Percentiles rank a stretch among this genome's conserved stretches.
phyloP scores from a whole-genome alignment of 163 green algal genomes.

The Volvox carteri region DNA sequence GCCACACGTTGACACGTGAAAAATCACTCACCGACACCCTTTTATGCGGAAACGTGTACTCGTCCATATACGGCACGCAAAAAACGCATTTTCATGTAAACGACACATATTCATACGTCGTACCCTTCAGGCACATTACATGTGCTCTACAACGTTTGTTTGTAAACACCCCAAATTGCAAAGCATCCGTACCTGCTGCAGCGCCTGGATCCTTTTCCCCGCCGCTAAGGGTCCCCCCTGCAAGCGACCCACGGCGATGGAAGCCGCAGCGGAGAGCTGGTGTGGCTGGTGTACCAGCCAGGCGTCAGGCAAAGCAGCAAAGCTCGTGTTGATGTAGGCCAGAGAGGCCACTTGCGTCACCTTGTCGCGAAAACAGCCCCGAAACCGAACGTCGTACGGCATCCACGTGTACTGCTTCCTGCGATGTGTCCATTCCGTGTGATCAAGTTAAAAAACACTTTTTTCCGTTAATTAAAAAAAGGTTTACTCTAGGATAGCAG shows the following conservation, averaged over 20 bases:
- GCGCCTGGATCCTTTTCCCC: background rate
- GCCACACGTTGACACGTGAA: too few species aligned
- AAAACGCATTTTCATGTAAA: background rate
- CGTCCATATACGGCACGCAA: background rate
- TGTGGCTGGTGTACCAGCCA: constrained; percentile 50
- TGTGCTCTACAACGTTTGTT: background rate
- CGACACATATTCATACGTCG: background rate
- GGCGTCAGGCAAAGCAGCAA: constrained; percentile 19
- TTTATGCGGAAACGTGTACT: too few species aligned
- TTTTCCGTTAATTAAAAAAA: too few species aligned
- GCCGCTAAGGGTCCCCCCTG: too few species aligned
- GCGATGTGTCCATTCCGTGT: too few species aligned
- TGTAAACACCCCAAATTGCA: background rate
- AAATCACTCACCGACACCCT: too few species aligned
- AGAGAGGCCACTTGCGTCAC: constrained; percentile 41
- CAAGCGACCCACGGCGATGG: background rate
- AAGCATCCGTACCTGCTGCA: constrained; percentile 12
- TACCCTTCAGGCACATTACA: background rate
- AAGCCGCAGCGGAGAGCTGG: constrained; percentile 5
- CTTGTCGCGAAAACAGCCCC: constrained; percentile 51
- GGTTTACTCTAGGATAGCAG: too few species aligned
- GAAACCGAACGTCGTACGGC: constrained; percentile 43
- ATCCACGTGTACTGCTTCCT: background rate
- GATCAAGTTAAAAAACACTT: too few species aligned
- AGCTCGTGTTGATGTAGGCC: background rate